Evolutionary conservation across 768 basidiomycete species (phyloP).

Genomic region (Hygrophorus russula): DNA sequence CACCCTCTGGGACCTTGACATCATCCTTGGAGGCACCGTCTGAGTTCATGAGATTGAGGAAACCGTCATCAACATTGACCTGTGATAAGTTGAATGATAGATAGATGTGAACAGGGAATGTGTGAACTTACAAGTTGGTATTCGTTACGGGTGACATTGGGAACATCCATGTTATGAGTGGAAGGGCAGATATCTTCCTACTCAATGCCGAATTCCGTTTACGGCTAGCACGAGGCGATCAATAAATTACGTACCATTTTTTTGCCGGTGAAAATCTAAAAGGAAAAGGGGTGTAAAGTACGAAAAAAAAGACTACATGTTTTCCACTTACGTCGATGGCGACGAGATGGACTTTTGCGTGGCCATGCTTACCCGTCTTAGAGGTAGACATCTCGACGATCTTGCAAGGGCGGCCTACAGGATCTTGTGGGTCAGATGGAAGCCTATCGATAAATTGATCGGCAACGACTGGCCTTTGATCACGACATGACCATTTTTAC

Average conservation of each 20-base stretch:
- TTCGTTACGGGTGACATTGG: slow-evolving; percentile 85
- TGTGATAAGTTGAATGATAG: slow-evolving; percentile 15
- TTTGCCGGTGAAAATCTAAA: slow-evolving; percentile 95
- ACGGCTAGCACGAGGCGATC: slow-evolving; percentile 3
- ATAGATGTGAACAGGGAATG: slow-evolving; percentile 2
- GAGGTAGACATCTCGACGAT: slow-evolving; percentile 99
- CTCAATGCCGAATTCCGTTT: slow-evolving; percentile 5
- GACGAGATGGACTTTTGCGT: slow-evolving; percentile 98
- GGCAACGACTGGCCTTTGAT: slow-evolving; percentile 59
- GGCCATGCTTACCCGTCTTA: slow-evolving; percentile 99
- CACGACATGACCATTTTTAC: slow-evolving; percentile 87
- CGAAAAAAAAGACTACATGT: slow-evolving; percentile 1
- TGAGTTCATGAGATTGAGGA: slow-evolving; percentile 83
- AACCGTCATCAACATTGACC: slow-evolving; percentile 89
- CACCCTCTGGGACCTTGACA: slow-evolving; percentile 83
- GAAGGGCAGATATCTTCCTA: slow-evolving; percentile 92
- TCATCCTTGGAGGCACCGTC: slow-evolving; percentile 87
- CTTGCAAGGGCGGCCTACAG: slow-evolving; percentile 85
- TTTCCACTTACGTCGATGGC: slow-evolving; percentile 77
- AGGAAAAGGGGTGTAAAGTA: slow-evolving; percentile 3
- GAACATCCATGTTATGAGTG: slow-evolving; percentile 99
- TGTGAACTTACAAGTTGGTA: slow-evolving; percentile 66
- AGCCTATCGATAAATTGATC: neutral
- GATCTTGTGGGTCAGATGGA: neutral
- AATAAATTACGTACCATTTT: slow-evolving; percentile 63